phyloP scores from a whole-genome alignment of 495 filamentous ascomycete genomes.

The Letharia lupina region DNA sequence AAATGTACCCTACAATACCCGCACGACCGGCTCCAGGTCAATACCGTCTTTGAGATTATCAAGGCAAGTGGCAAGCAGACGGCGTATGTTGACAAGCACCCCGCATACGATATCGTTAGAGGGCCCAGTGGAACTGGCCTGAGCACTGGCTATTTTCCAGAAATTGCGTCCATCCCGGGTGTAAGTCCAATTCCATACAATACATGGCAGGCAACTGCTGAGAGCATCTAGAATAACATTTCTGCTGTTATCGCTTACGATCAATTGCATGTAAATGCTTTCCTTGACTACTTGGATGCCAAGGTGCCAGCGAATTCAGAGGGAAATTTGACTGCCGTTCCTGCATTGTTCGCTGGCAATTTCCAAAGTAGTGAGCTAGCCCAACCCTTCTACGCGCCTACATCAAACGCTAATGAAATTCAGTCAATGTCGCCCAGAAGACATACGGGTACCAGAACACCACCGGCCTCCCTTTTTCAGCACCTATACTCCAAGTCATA shows the following conservation, averaged over 20 bases:
- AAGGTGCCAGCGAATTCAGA: conserved; percentile 26
- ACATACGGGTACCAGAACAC: conserved; percentile 29
- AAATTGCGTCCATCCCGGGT: conserved; percentile 22
- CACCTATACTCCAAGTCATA: conserved; percentile 25
- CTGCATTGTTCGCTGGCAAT: conserved; percentile 34
- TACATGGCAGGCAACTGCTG: background rate
- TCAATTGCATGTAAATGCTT: conserved; percentile 30
- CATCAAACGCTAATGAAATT: background rate
- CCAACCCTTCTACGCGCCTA: background rate
- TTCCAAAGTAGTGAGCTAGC: conserved; percentile 26
- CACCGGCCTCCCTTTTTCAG: conserved; percentile 23
- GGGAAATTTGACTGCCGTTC: conserved; percentile 21
- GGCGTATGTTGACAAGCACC: conserved; percentile 37
- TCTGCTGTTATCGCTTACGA: conserved; percentile 31
- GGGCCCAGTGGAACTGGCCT: conserved; percentile 32
- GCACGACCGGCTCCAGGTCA: conserved; percentile 32
- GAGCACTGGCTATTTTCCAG: conserved; percentile 33
- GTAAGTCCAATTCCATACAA: background rate
- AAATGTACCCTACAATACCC: conserved; percentile 29
- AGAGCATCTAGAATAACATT: conserved; percentile 21
- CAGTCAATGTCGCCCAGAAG: conserved; percentile 33
- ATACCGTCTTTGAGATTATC: conserved; percentile 34
- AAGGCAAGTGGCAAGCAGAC: conserved; percentile 26
- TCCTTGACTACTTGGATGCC: conserved; percentile 30
- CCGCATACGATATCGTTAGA: conserved; percentile 33